phyloP scores from a whole-genome alignment of 2,329 filamentous ascomycete species.

The Escovopsis sp. region DNA sequence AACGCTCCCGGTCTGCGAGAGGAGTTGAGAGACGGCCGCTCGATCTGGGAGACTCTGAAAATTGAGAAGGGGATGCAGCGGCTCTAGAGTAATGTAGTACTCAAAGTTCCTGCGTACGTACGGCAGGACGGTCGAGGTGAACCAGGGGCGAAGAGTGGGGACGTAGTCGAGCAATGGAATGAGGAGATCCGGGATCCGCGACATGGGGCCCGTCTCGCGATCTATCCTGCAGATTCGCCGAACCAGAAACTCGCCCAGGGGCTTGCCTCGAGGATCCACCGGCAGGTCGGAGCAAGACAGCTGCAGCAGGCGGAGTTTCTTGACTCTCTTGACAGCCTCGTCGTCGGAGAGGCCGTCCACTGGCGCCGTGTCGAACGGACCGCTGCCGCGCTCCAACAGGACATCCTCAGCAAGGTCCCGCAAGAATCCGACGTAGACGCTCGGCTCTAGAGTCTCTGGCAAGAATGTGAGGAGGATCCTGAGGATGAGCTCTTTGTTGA shows the following conservation, averaged over 20 bases:
- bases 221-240: conserved; percentile 55
- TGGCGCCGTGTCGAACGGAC: conserved; percentile 37
- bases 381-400: conserved; percentile 23
- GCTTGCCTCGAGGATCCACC: conserved; percentile 33
- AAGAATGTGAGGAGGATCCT: conserved; percentile 63
- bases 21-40: conserved; percentile 42
- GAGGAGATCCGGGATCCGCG: conserved; percentile 51
- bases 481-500: conserved; percentile 50
- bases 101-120: conserved; percentile 53
- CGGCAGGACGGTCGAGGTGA: conserved; percentile 52
- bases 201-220: conserved; percentile 53
- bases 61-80: conserved; percentile 38
- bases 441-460: conserved; percentile 52
- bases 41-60: conserved; percentile 48
- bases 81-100: conserved; percentile 43
- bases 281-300: conserved; percentile 35
- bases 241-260: conserved; percentile 48
- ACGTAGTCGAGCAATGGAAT: conserved; percentile 50
- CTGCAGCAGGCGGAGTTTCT: conserved; percentile 47
- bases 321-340: conserved; percentile 46
- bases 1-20: conserved; percentile 37
- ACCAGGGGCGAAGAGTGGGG: conserved; percentile 49
- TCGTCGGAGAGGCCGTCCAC: conserved; percentile 45
- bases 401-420: conserved; percentile 37
- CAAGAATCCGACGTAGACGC: conserved; percentile 46